Conservation (phyloP, 2,329 filamentous ascomycete species). For the Pestalotiopsis fici region DNA sequence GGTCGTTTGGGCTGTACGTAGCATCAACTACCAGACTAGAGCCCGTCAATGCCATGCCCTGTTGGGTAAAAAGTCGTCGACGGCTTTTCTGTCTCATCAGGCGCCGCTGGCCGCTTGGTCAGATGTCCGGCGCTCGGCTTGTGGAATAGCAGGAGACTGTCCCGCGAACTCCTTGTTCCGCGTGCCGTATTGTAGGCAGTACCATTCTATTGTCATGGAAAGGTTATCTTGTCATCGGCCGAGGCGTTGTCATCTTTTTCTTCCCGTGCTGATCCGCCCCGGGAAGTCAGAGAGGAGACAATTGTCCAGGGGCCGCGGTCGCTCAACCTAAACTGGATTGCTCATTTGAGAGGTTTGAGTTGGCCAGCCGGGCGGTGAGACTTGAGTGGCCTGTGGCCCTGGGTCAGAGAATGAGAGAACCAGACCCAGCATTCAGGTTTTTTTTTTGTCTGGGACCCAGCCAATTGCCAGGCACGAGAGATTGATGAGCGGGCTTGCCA, state of each 20-base stretch:
- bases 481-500: not conserved
- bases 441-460: not conserved
- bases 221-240: not conserved
- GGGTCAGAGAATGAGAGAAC: too few relatives aligned
- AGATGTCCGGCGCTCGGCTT: not conserved
- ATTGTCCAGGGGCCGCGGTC: not conserved
- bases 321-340: not conserved
- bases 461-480: not conserved
- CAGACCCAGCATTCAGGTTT: not conserved
- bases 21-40: not conserved
- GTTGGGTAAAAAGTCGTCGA: not conserved
- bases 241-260: not conserved
- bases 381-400: too few relatives aligned
- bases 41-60: not conserved
- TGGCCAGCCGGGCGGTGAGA: not conserved
- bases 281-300: not conserved
- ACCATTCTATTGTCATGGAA: not conserved
- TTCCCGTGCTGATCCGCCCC: not conserved
- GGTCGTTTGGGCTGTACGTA: too few relatives aligned
- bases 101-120: not conserved
- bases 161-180: not conserved
- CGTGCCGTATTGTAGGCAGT: not conserved
- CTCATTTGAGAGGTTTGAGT: not conserved
- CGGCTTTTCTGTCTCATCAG: slow-evolving; percentile 4
- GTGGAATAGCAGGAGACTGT: not conserved